Evolutionary conservation across 257 asterid genomes (phyloP).

Genomic region (Fraxinus americana): DNA sequence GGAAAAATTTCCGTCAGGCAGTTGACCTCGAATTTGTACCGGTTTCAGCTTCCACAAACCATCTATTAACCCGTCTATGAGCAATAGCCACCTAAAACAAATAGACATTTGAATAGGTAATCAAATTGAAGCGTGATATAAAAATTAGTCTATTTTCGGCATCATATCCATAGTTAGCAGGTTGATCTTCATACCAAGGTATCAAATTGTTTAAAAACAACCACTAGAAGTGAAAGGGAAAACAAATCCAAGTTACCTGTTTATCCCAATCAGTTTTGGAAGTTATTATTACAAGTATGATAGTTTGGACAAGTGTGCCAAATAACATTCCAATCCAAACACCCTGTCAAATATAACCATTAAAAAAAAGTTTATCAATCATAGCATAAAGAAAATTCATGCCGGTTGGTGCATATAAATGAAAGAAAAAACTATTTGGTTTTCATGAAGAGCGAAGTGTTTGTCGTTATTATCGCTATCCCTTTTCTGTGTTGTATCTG

Average conservation of each 20-base stretch:
- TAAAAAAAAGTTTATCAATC: not conserved
- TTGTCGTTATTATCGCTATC: no score
- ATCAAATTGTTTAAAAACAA: not conserved
- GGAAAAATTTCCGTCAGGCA: slow-evolving; percentile 14
- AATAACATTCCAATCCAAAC: slow-evolving; percentile 74
- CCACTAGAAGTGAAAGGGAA: not conserved
- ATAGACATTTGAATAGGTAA: not conserved
- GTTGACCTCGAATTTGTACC: slow-evolving; percentile 22
- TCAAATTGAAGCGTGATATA: no score
- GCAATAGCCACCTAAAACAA: slow-evolving; percentile 37
- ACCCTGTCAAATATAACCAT: slow-evolving; percentile 39
- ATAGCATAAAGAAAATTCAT: not conserved
- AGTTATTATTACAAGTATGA: slow-evolving; percentile 43
- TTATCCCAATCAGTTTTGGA: slow-evolving; percentile 62
- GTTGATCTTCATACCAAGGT: not conserved
- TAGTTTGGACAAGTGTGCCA: slow-evolving; percentile 57
- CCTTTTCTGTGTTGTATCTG: no score
- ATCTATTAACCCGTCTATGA: slow-evolving; percentile 38
- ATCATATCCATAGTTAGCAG: not conserved
- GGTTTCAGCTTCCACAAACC: slow-evolving; percentile 39
- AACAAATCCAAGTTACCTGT: slow-evolving; percentile 40
- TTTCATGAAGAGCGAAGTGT: not conserved
- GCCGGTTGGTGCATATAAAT: not conserved
- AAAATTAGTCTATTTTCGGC: no score
- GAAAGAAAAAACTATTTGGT: not conserved